These are phyloP conservation scores for Citrullus colocynthis DNA, from an alignment of 306 rosid species.

Conservation along the genomic window DNA sequence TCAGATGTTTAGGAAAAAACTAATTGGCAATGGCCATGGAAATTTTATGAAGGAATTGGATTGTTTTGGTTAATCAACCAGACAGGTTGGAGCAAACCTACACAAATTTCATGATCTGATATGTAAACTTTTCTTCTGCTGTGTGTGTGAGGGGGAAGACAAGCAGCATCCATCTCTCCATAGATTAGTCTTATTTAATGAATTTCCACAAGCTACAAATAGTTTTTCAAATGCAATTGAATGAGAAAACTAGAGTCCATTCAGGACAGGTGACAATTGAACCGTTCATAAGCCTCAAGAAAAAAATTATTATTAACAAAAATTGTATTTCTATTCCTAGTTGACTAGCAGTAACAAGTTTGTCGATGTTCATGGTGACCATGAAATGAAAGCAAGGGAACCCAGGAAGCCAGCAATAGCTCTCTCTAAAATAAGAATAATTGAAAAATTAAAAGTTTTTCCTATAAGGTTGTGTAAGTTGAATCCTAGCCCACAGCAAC, in stretches of 20 bases:
- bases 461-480: neutral
- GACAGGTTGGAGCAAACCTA: neutral
- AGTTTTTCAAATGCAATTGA: neutral
- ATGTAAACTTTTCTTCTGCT: neutral
- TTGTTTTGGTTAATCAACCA: neutral
- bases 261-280: neutral
- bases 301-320: neutral
- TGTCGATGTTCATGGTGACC: neutral
- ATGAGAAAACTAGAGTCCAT: neutral
- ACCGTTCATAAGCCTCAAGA: neutral
- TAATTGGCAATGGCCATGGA: neutral
- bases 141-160: neutral
- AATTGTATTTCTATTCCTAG: neutral
- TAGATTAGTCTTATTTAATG: neutral
- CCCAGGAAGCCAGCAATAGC: neutral
- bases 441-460: neutral
- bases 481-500: neutral
- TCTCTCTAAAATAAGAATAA: neutral
- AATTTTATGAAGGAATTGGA: neutral
- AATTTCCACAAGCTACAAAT: neutral
- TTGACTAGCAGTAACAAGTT: neutral
- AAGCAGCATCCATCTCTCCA: neutral
- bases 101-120: neutral
- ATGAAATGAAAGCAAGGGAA: neutral
- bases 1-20: neutral